Base-by-base conservation (phyloP, 208 protist species). In the Crithidia sp. region DNA sequence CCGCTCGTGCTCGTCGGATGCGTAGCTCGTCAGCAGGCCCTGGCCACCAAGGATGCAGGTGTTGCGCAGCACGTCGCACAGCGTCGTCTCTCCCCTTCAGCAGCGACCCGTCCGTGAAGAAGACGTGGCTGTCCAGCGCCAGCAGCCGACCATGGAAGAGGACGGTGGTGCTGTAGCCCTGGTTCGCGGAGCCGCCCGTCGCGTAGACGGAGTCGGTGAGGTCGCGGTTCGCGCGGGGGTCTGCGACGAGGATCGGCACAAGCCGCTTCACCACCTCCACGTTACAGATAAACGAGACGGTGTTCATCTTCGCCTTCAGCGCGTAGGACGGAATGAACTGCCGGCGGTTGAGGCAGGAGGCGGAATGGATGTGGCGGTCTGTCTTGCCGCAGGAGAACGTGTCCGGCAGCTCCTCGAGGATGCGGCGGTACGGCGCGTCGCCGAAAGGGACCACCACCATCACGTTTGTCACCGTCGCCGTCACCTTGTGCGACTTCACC, bases 361-460 rank as follows among this genome's bases (percentile, higher is more conserved):
- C 76, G 12, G 64, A 79, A 81, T 83, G 86, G 37, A 86, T 81
- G 58, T 85, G 83, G 8, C 70, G 76, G 39, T 83, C 71, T 9
- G 37, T 40, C 73, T 88, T 86, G 9, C 74, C 84, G 57, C 85
- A 90, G 0, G 66, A 19, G 64, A 83, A 92, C 13, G 79, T 72
- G 39, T 84, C 84, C 17, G 82, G 75, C 9, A 84, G 28, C 39
- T 84, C 82, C 71, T 97, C 90, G 14, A 97, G 56, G 14, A 97
- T 52, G 63, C 80, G 86, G 64, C 89, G 89, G 63, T 85, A 95
- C 40, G 85, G 82, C 8, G 85, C 88, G 55, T 97, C 93, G 7
- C 93, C 93, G 37, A 93, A 95, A 3, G 93, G 93, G 3, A 97
- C 57, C 7, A 97, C 88, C 36, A 91, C 72, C 62, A 93, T 77